These are phyloP conservation scores for Brettanomyces anomalus DNA, from an alignment of 805 yeast species.

Conservation along the genomic window DNA sequence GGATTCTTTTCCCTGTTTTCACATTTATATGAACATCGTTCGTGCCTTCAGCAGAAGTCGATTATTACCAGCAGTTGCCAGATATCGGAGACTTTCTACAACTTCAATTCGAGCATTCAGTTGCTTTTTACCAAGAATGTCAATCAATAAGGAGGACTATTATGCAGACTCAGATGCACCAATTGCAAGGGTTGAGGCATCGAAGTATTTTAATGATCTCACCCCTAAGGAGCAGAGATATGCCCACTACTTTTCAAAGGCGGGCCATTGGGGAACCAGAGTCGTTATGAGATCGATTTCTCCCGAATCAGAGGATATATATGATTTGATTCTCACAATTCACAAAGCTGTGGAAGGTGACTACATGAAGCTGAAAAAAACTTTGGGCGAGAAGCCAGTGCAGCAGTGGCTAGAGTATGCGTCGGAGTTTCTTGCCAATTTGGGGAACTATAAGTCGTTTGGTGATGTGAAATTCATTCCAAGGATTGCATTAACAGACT, in stretches of 20 bases:
- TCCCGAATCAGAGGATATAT: slow-evolving; percentile 70
- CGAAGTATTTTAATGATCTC: slow-evolving; percentile 57
- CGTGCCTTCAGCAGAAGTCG: no score
- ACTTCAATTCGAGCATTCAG: no score
- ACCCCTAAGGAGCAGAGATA: slow-evolving; percentile 53
- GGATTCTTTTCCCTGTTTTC: no score
- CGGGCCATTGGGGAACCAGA: slow-evolving; percentile 77
- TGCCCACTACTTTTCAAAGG: slow-evolving; percentile 78
- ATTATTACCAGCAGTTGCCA: no score
- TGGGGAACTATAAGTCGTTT: slow-evolving; percentile 77
- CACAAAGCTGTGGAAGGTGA: slow-evolving; percentile 46
- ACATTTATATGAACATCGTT: no score
- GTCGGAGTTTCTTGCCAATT: slow-evolving; percentile 64
- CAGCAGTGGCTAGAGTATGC: slow-evolving; percentile 57
- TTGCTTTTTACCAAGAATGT: not conserved
- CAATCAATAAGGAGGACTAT: slow-evolving; percentile 18
- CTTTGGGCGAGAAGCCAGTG: slow-evolving; percentile 29
- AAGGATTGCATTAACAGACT: slow-evolving; percentile 36
- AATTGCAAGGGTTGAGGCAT: slow-evolving; percentile 59
- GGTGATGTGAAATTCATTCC: slow-evolving; percentile 88
- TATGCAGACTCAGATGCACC: slow-evolving; percentile 63
- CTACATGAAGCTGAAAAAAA: slow-evolving; percentile 27
- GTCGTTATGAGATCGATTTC: slow-evolving; percentile 75
- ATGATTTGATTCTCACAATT: slow-evolving; percentile 54
- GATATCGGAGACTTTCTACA: no score